phyloP scores from a whole-genome alignment of 2,329 filamentous ascomycete species.

The Moelleriella libera region DNA sequence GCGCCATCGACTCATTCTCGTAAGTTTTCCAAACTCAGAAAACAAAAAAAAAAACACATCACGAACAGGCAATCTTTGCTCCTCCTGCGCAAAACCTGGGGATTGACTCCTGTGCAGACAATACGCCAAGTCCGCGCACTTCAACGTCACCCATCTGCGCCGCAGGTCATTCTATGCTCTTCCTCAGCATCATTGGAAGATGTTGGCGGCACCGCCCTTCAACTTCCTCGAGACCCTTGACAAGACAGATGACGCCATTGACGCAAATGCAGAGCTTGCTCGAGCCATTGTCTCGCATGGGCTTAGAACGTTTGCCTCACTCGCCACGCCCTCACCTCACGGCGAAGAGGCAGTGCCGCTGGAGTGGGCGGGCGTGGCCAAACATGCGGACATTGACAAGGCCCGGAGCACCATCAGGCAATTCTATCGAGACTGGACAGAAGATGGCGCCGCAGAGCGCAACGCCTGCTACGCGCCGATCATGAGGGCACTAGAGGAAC shows the following conservation, averaged over 20 bases:
- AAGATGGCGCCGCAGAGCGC: constrained; percentile 60
- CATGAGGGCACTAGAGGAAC: constrained; percentile 44
- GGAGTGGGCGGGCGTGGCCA: constrained; percentile 59
- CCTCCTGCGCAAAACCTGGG: neutral
- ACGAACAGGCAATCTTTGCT: too few species aligned
- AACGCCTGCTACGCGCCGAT: constrained; percentile 66
- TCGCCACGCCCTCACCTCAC: constrained; percentile 19
- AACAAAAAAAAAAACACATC: neutral
- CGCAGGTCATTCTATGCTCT: constrained; percentile 89
- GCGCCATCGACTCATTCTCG: constrained; percentile 80
- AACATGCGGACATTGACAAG: constrained; percentile 69
- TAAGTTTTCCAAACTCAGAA: constrained; percentile 29
- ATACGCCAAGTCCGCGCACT: constrained; percentile 74
- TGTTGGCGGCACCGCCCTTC: constrained; percentile 72
- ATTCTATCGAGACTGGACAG: constrained; percentile 90
- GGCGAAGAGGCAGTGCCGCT: constrained; percentile 33
- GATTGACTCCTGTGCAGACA: constrained; percentile 36
- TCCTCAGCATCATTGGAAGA: constrained; percentile 67
- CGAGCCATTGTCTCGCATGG: constrained; percentile 61
- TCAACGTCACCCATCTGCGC: constrained; percentile 80
- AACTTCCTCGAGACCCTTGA: constrained; percentile 67
- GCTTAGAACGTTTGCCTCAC: constrained; percentile 51
- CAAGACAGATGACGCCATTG: constrained; percentile 74
- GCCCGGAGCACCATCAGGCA: constrained; percentile 85
- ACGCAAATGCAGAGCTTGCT: constrained; percentile 72